Base-by-base conservation (phyloP, 1,284 basidiomycete genomes). In the Somion occarium region DNA sequence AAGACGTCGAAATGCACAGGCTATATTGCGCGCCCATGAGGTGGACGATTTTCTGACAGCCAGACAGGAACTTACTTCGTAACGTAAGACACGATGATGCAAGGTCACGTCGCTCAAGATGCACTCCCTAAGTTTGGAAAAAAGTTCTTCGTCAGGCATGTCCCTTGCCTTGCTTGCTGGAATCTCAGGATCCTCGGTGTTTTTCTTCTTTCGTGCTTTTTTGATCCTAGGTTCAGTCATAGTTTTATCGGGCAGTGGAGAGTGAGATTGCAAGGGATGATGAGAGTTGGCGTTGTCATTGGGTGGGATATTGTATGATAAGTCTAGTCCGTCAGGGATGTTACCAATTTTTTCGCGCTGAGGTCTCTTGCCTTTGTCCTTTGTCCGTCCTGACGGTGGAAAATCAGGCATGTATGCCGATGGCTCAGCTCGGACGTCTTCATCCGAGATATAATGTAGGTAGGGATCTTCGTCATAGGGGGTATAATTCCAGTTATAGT, bases 1-100 rank as follows among this genome's bases (percentile, higher is more conserved):
- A 87, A 83, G 2, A 74, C 65, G 54, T 81, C 73, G 51, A 85
- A 76, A 55, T 76, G 72, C 46, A 87, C 70, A 4, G 85, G 84
- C 84, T 87, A 57, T 26, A 18, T 42, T 30, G 20, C 46, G 51
- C 15, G 37, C 22, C 41, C 18, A 52, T 19, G n/a, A 39, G 13
- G n/a, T 5, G 38, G 13, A 18, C 3, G 38, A 37, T 37, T 37
- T 37, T 37, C n/a, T 20, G 13, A 39, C 38, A 20, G 5, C 38
- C 4, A 20, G 38, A 20, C n/a, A 12, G 26, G n/a, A 7, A 50
- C 67, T 34, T 56, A 81, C 84, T 72, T 88, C 83, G 59, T 81
- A 85, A 23, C 82, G 78, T 56, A 86, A 62, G 53, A 86, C 74
- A 43, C 77, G 74, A 22, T 73, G 63, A 62, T 84, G 71, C 12